A percentile compares a stretch with the other conserved stretches of the same genome.
phyloP scores from a whole-genome alignment of 176 grass and related monocot species.

The Carex pumila region DNA sequence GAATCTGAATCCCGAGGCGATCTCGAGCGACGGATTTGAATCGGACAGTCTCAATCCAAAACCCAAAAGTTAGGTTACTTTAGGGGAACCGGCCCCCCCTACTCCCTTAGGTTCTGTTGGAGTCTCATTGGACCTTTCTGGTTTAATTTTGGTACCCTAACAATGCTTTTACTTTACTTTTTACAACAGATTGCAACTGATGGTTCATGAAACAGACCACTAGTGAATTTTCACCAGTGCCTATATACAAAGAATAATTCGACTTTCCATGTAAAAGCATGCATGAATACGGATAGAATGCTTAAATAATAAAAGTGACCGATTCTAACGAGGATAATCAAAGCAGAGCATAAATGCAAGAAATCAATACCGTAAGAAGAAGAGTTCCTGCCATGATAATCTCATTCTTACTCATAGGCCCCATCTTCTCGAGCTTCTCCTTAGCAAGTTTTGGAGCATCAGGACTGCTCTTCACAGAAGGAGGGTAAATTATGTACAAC shows the following conservation, averaged over 20 bases:
- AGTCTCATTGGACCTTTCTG: neutral
- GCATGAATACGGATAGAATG: neutral
- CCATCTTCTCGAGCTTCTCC: constrained; percentile 77
- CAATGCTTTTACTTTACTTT: neutral
- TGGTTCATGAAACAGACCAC: neutral
- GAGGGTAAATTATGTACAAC: constrained; percentile 82
- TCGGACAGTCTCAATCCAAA: no score
- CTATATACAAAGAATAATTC: neutral
- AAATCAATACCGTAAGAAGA: constrained; percentile 66
- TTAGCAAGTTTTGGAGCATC: constrained; percentile 83
- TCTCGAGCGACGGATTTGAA: no score
- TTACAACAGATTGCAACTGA: neutral
- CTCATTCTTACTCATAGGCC: constrained; percentile 75
- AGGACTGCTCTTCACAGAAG: constrained; percentile 70
- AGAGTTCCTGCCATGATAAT: constrained; percentile 77
- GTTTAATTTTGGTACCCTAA: neutral
- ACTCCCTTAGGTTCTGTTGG: neutral
- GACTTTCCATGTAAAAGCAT: neutral
- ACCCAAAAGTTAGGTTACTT: no score
- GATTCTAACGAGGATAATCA: neutral
- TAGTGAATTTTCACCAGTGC: neutral
- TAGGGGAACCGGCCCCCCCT: no score
- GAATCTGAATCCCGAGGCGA: neutral
- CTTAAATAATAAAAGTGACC: neutral
- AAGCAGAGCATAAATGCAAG: neutral